A percentile compares a stretch with the other conserved stretches of the same genome.
Conservation (phyloP, 768 basidiomycete species). For the Suillus sp. region DNA sequence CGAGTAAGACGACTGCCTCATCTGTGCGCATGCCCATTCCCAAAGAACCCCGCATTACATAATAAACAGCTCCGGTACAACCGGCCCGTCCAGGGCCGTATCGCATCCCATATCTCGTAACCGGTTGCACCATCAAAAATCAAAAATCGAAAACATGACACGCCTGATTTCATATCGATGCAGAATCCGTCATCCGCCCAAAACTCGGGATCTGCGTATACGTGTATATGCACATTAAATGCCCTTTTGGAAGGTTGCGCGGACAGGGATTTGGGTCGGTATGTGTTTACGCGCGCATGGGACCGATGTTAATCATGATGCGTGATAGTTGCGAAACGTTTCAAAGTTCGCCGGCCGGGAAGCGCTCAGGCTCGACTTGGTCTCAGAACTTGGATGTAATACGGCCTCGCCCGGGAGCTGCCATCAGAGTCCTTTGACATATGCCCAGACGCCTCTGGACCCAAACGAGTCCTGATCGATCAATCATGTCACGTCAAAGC, state of each 20-base stretch:
- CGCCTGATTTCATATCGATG: conserved; percentile 1
- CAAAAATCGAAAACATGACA: conserved; percentile 1
- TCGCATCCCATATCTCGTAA: background rate
- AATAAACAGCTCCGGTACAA: background rate
- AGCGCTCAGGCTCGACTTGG: background rate
- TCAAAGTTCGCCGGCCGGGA: no score
- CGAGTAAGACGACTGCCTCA: background rate
- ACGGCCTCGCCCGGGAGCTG: no score
- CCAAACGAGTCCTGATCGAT: background rate
- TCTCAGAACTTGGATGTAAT: background rate
- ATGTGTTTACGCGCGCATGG: background rate
- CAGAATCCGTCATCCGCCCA: conserved; percentile 1
- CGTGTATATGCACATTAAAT: conserved; percentile 1
- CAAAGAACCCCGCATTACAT: background rate
- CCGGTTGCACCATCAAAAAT: background rate
- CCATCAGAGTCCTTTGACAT: no score
- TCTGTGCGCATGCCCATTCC: conserved; percentile 2
- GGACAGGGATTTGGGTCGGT: background rate
- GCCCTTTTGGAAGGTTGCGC: background rate
- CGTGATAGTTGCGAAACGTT: no score
- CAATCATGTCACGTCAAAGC: background rate
- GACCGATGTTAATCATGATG: background rate
- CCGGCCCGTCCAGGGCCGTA: background rate
- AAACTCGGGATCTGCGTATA: background rate
- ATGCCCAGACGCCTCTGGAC: background rate